These are phyloP conservation scores for Wickerhamomyces sp. DNA, from an alignment of 1,139 yeast species.

Conservation along the genomic window DNA sequence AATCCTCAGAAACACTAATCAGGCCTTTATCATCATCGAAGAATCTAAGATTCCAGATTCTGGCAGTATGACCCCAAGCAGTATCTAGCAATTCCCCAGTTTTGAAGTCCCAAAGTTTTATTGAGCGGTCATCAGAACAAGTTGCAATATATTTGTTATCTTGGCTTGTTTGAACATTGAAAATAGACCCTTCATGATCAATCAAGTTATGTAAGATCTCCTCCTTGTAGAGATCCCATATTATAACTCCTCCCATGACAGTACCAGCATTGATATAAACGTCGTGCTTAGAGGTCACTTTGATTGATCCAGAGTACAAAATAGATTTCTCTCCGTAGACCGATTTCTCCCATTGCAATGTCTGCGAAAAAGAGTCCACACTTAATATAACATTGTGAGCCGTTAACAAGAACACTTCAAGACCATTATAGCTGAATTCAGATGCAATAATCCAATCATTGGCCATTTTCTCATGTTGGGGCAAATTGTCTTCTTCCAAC, in stretches of 20 bases:
- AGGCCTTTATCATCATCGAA: conserved; percentile 35
- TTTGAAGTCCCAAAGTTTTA: conserved; percentile 64
- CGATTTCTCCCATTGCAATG: conserved; percentile 38
- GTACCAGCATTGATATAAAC: conserved; percentile 82
- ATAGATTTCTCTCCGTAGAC: conserved; percentile 72
- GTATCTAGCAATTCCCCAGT: conserved; percentile 58
- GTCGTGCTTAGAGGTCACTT: conserved; percentile 36
- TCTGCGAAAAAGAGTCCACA: conserved; percentile 33
- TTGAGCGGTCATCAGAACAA: conserved; percentile 92
- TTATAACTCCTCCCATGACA: conserved; percentile 79
- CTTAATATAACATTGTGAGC: conserved; percentile 74
- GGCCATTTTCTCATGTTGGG: conserved; percentile 41
- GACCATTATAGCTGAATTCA: conserved; percentile 40
- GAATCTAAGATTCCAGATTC: conserved; percentile 83
- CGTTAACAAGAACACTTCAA: conserved; percentile 51
- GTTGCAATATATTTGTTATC: conserved; percentile 58
- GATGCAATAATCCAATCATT: conserved; percentile 77
- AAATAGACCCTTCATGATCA: conserved; percentile 88
- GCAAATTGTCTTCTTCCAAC: conserved; percentile 19
- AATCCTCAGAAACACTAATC: conserved; percentile 82
- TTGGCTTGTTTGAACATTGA: conserved; percentile 64
- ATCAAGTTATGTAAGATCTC: conserved; percentile 50
- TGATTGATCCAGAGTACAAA: conserved; percentile 78
- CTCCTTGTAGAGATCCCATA: conserved; percentile 60
- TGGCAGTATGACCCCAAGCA: conserved; percentile 96